Evolutionary conservation across 202 grass and related monocot genomes (phyloP).

Genomic region (Hordeum pubiflorum): DNA sequence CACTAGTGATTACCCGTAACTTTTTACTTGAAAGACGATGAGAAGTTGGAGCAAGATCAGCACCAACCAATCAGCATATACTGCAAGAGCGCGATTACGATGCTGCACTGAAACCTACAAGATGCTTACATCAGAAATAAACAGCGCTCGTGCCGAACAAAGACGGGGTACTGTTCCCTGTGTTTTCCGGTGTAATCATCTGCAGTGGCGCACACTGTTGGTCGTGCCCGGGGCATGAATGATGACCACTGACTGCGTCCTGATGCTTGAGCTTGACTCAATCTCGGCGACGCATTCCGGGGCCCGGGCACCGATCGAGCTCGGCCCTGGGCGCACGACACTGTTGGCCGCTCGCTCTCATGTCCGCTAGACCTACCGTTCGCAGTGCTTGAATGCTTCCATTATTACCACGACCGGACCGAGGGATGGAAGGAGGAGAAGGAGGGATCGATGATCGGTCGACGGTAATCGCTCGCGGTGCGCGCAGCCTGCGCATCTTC

Average conservation of each 20-base stretch:
- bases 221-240: background rate
- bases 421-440: background rate
- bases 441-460: background rate
- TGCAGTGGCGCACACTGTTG: background rate
- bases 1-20: background rate
- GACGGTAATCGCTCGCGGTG: background rate
- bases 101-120: background rate
- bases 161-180: background rate
- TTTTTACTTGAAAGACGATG: background rate
- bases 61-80: background rate
- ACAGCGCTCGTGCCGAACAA: background rate
- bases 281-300: background rate
- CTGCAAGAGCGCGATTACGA: background rate
- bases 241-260: background rate
- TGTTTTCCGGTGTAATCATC: background rate
- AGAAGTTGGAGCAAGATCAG: background rate
- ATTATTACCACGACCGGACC: background rate
- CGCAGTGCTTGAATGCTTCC: background rate
- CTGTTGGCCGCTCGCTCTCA: constrained; percentile 1
- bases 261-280: background rate
- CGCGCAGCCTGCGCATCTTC: background rate
- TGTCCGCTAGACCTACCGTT: background rate
- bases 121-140: background rate
- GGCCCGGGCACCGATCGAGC: background rate
- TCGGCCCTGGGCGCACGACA: background rate